Base-by-base conservation (phyloP, 495 filamentous ascomycete genomes). In the Staphylotrichum longicolle region DNA sequence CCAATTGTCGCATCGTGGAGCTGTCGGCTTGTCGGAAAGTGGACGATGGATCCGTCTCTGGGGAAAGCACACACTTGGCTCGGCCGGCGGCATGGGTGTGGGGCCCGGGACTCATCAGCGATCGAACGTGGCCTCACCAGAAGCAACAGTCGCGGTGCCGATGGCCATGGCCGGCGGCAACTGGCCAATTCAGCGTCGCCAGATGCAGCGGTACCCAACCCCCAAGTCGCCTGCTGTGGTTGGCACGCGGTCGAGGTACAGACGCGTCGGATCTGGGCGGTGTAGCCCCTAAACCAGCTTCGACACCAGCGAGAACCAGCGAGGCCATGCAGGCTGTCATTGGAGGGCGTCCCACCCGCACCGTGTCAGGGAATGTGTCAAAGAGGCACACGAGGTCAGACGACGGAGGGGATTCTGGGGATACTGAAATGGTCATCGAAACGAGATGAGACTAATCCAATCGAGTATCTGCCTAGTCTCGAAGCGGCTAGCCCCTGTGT, bases 141-240 rank as follows among this genome's bases (percentile, higher is more conserved):
- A 48, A 47, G 30, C 52, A 39, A 37, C 33, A 15, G 1, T 11
- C 10, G 35, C 45, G 37, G 9, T 42, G 33, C 5, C 15, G 48
- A n/a, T 52, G 34, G 53, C 40, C 47, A 40, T 37, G 45, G 52
- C 47, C 42, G 37, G 56, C 45, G n/a, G 35, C 56, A 48, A 58
- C 44, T 58, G 48, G 61, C 34, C 40, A 54, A 60, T 62, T 61
- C 48, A 20, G 42, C 20, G 45, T 45, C 37, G 50, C 48, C 40
- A 58, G 66, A 68, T 70, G 70, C 70, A 70, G 33, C 52, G 57
- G 60, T 72, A 72, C 70, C 70, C 68, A 68, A 72, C 62, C 27
- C 41, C 50, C 6, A 65, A 61, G 68, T 72, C 60, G 7, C 63
- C 53, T 37, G 48, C 57, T 20, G 54, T 61, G 41, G 58, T 32